These are phyloP conservation scores for Aspergillus homomorphus DNA, from an alignment of 495 filamentous ascomycete species.

Conservation along the genomic window DNA sequence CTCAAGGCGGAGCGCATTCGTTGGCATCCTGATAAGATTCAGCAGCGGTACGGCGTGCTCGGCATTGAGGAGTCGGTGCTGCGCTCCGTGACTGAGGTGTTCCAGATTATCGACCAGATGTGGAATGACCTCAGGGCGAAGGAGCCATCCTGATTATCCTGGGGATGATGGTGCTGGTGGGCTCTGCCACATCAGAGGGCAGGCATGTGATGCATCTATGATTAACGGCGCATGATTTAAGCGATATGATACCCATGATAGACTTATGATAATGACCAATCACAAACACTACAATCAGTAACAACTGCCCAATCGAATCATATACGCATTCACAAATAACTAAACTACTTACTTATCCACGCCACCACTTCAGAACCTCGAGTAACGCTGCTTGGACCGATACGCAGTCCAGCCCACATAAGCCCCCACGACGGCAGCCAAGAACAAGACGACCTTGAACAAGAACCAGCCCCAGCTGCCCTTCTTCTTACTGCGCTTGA, in stretches of 20 bases:
- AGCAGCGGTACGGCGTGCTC: slow-evolving; percentile 74
- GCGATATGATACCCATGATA: slow-evolving; percentile 9
- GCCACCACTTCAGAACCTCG: slow-evolving; percentile 62
- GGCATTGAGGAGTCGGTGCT: slow-evolving; percentile 64
- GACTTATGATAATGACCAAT: neutral
- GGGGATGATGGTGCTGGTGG: neutral
- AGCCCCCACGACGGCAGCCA: slow-evolving; percentile 61
- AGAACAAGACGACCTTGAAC: slow-evolving; percentile 76
- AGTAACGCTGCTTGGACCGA: slow-evolving; percentile 66
- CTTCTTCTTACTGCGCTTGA: slow-evolving; percentile 32
- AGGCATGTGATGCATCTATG: too few species aligned
- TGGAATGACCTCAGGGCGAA: slow-evolving; percentile 59
- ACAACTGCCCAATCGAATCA: neutral
- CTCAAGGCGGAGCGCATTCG: slow-evolving; percentile 84
- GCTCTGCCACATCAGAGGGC: too few species aligned
- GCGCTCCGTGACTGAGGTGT: slow-evolving; percentile 82
- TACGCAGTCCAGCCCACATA: slow-evolving; percentile 87
- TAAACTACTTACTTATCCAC: neutral
- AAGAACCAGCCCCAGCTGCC: slow-evolving; percentile 93
- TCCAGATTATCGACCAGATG: slow-evolving; percentile 83
- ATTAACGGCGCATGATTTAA: neutral
- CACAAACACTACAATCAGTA: neutral
- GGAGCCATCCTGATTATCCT: slow-evolving; percentile 8
- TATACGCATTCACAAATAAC: neutral
- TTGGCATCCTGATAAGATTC: slow-evolving; percentile 99